These are phyloP conservation scores for Cardiosporidium cionae DNA, from an alignment of 169 alveolate species.

Conservation along the genomic window DNA sequence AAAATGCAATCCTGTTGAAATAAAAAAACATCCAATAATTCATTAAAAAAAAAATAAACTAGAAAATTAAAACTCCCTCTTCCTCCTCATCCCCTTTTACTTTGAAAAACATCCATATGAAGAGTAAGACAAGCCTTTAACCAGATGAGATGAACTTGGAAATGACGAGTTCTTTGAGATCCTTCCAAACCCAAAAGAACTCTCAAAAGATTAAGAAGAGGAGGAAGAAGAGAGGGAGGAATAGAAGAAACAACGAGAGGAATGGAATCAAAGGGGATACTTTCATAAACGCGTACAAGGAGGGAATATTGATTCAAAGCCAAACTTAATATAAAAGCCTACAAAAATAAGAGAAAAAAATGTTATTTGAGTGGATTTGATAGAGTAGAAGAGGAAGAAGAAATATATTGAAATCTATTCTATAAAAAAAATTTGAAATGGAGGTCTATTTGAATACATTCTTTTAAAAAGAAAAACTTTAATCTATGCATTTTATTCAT, in stretches of 20 bases:
- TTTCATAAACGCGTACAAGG: slow-evolving; percentile 22
- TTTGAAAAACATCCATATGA: slow-evolving; percentile 23
- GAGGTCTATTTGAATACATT: no score
- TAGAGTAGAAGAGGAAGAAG: no score
- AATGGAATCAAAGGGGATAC: slow-evolving; percentile 23
- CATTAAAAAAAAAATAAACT: no score
- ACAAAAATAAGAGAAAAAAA: neutral
- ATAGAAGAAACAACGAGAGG: slow-evolving; percentile 26
- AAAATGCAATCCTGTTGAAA: no score
- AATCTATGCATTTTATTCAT: no score
- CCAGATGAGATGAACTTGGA: slow-evolving; percentile 21
- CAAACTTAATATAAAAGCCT: slow-evolving; percentile 40
- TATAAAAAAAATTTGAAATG: no score
- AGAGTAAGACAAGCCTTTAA: neutral
- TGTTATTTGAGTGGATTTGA: no score
- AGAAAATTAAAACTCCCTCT: no score
- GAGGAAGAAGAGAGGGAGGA: slow-evolving; percentile 43
- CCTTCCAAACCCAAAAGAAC: slow-evolving; percentile 4
- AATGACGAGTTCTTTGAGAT: slow-evolving; percentile 6
- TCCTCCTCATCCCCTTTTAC: no score
- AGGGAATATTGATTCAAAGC: slow-evolving; percentile 38
- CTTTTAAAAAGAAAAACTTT: no score
- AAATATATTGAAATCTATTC: no score
- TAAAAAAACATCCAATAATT: no score
- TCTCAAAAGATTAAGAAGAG: slow-evolving; percentile 30